These are phyloP conservation scores for Elsinoe batatas DNA, from an alignment of 2,329 filamentous ascomycete species.

Conservation along the genomic window DNA sequence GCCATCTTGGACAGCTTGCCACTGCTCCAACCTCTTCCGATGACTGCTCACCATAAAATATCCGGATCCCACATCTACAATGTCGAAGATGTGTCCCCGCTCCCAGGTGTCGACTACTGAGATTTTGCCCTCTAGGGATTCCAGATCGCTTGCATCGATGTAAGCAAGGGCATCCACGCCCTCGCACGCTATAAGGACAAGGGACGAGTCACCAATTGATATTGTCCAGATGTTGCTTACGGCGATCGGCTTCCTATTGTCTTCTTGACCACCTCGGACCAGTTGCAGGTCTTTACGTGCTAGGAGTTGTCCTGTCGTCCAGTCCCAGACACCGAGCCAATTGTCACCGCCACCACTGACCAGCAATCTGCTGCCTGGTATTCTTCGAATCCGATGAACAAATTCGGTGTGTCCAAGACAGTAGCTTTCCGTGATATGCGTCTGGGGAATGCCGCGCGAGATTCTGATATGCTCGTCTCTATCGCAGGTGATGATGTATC, in stretches of 20 bases:
- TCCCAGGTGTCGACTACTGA: neutral
- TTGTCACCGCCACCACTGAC: constrained; percentile 82
- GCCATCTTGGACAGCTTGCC: neutral
- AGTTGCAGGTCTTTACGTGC: constrained; percentile 43
- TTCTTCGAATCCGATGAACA: constrained; percentile 62
- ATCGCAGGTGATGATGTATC: constrained; percentile 58
- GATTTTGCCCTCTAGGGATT: neutral
- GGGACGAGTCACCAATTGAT: constrained; percentile 6
- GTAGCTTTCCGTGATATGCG: constrained; percentile 79
- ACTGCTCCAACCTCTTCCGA: neutral
- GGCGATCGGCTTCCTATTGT: constrained; percentile 24
- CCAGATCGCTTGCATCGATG: constrained; percentile 38
- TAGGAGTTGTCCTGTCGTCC: constrained; percentile 49
- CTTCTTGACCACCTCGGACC: constrained; percentile 15
- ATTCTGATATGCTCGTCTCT: constrained; percentile 80
- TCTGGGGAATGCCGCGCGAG: constrained; percentile 69
- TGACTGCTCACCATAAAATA: neutral
- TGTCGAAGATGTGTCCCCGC: constrained; percentile 2
- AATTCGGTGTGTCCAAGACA: constrained; percentile 85
- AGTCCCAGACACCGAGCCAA: constrained; percentile 72
- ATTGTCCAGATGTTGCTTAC: constrained; percentile 44
- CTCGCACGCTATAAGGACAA: constrained; percentile 34
- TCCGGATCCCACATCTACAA: neutral
- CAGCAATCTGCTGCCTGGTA: constrained; percentile 52
- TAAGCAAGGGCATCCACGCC: constrained; percentile 44